Evolutionary conservation across 2,329 filamentous ascomycete genomes (phyloP).

Genomic region (Colletotrichum lentis): DNA sequence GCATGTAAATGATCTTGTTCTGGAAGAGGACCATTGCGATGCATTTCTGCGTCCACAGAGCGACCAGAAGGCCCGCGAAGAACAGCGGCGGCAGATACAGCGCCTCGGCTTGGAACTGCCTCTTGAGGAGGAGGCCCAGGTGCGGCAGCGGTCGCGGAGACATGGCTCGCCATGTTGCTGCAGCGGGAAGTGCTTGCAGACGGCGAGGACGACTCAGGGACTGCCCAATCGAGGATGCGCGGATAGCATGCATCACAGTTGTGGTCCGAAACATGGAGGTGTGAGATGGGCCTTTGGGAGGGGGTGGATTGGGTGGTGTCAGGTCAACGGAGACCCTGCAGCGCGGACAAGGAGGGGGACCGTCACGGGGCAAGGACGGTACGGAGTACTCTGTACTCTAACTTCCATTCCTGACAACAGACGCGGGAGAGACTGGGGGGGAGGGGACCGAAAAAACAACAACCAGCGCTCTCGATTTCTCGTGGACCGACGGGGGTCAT

Average conservation of each 20-base stretch:
- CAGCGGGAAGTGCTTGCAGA: constrained; percentile 14
- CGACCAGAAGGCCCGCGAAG: constrained; percentile 71
- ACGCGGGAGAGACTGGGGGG: not conserved
- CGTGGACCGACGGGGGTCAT: constrained; percentile 20
- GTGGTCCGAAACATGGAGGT: constrained; percentile 34
- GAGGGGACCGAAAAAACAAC: not conserved
- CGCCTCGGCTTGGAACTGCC: constrained; percentile 49
- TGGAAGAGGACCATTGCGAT: constrained; percentile 79
- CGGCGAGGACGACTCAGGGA: constrained; percentile 21
- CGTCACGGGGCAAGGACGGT: not conserved
- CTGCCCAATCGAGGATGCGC: constrained; percentile 40
- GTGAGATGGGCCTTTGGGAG: constrained; percentile 3
- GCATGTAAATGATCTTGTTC: constrained; percentile 85
- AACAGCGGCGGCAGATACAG: constrained; percentile 71
- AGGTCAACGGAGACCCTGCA: constrained; percentile 16
- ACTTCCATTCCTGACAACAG: constrained; percentile 10
- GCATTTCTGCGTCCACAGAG: constrained; percentile 73
- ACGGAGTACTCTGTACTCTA: no score
- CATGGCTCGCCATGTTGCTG: constrained; percentile 32
- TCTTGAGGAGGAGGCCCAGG: constrained; percentile 39
- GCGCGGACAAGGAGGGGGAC: not conserved
- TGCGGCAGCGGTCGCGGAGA: constrained; percentile 34
- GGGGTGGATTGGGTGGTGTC: constrained; percentile 9
- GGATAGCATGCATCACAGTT: constrained; percentile 42
- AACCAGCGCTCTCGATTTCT: constrained; percentile 18